Percentiles rank a stretch among this genome's conserved stretches.
These are phyloP conservation scores for Hypericum androsaemum DNA, from an alignment of 345 rosid genomes.

Conservation along the genomic window DNA sequence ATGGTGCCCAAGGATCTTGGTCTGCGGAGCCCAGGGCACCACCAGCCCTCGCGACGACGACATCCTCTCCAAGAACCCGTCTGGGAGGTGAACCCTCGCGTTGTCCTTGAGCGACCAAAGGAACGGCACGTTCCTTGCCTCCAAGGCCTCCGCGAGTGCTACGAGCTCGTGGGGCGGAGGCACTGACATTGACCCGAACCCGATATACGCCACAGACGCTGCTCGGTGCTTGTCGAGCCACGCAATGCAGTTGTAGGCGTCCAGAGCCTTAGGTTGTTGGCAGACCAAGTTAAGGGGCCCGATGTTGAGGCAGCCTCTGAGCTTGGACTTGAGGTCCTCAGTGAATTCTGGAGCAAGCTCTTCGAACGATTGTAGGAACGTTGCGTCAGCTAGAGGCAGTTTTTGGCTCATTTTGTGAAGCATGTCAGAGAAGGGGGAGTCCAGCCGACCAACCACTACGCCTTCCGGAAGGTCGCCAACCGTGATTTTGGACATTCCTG, in stretches of 20 bases:
- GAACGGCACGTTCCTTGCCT: constrained; percentile 37
- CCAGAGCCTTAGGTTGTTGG: constrained; percentile 1
- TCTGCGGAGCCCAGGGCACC: constrained; percentile 61
- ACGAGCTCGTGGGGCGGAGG: constrained; percentile 9
- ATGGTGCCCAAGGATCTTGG: constrained; percentile 29
- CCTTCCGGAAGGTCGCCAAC: constrained; percentile 34
- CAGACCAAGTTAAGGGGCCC: constrained; percentile 28
- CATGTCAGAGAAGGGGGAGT: constrained; percentile 28
- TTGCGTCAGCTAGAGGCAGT: constrained; percentile 26
- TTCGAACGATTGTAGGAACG: constrained; percentile 32
- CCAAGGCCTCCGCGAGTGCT: constrained; percentile 49
- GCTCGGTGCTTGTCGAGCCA: constrained; percentile 28
- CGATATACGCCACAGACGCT: constrained; percentile 28
- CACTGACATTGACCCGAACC: constrained; percentile 29
- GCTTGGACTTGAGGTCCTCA: constrained; percentile 23
- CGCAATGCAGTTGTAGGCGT: constrained; percentile 15
- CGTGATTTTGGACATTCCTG: constrained; percentile 28
- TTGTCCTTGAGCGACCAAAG: constrained; percentile 48
- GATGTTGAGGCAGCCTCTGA: constrained; percentile 21
- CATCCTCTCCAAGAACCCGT: constrained; percentile 29
- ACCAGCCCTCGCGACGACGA: constrained; percentile 29
- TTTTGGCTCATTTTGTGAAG: constrained; percentile 27
- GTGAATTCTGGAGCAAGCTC: constrained; percentile 28
- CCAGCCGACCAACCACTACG: constrained; percentile 23
- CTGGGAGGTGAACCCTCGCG: constrained; percentile 20